Percentiles rank a stretch among this genome's conserved stretches.
Evolutionary conservation across 1,139 yeast species (phyloP).

Genomic region (Zygosaccharomyces sapae): DNA sequence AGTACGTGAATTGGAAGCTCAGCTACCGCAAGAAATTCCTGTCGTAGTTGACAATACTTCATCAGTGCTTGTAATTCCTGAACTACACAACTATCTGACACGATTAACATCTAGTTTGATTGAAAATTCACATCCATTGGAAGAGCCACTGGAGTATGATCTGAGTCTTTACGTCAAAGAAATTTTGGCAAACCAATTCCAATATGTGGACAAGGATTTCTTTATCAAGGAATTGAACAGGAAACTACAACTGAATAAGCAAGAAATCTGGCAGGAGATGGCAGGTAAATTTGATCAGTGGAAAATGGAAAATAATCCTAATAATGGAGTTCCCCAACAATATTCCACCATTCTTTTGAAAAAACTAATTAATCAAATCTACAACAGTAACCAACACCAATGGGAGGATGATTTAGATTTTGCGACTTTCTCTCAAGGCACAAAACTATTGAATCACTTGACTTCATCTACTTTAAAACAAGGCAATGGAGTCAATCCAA

Average conservation of each 20-base stretch:
- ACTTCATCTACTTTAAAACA: constrained; percentile 29
- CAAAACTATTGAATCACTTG: constrained; percentile 30
- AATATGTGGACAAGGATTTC: constrained; percentile 28
- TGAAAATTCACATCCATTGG: constrained; percentile 12
- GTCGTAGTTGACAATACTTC: constrained; percentile 30
- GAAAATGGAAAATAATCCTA: constrained; percentile 9
- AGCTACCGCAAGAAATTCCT: constrained; percentile 33
- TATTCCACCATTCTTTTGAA: constrained; percentile 29
- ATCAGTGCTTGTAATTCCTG: constrained; percentile 31
- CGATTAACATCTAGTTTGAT: constrained; percentile 21
- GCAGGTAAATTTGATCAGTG: constrained; percentile 17
- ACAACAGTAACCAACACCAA: constrained; percentile 33
- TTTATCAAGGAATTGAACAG: constrained; percentile 29
- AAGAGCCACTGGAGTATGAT: constrained; percentile 24
- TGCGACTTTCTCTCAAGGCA: constrained; percentile 34
- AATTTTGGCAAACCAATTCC: constrained; percentile 31
- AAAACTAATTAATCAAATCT: constrained; percentile 30
- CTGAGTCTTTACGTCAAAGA: constrained; percentile 32
- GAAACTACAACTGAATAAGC: constrained; percentile 25
- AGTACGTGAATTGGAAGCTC: constrained; percentile 18
- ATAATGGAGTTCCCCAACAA: constrained; percentile 16
- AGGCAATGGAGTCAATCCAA: constrained; percentile 29
- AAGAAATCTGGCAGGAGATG: constrained; percentile 30
- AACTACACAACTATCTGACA: constrained; percentile 27
- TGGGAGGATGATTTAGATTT: constrained; percentile 36